A percentile compares a stretch with the other conserved stretches of the same genome.
Evolutionary conservation across 2,329 filamentous ascomycete genomes (phyloP).

Genomic region (Diaporthe ilicicola): DNA sequence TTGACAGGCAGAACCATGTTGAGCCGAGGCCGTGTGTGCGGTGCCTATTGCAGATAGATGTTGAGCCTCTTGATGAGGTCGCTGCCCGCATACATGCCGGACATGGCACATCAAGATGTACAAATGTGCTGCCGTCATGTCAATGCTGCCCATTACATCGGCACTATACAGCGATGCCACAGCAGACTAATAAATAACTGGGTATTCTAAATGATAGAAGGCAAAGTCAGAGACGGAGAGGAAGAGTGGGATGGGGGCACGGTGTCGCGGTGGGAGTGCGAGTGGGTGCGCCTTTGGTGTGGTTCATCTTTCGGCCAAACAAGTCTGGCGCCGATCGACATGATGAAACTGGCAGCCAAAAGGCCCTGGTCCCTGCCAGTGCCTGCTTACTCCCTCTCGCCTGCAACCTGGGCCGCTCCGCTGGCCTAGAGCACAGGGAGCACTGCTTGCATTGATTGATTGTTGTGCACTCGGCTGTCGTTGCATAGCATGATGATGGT

Average conservation of each 20-base stretch:
- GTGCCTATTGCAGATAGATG: background rate
- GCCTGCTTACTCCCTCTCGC: background rate
- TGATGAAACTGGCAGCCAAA: conserved; percentile 24
- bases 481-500: no score
- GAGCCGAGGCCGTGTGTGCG: background rate
- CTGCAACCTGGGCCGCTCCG: background rate
- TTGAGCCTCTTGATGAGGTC: background rate
- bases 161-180: conserved; percentile 17
- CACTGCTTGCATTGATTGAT: background rate
- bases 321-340: conserved; percentile 21
- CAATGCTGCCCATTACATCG: no score
- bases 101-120: background rate
- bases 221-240: background rate
- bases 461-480: background rate
- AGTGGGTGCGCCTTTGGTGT: background rate
- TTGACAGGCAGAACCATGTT: conserved; percentile 2
- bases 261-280: background rate
- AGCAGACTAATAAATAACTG: no score
- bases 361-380: conserved; percentile 6
- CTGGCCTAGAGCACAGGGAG: background rate
- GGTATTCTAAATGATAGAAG: no score
- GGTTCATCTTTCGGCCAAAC: conserved; percentile 27
- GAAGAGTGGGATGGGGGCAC: background rate
- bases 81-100: background rate
- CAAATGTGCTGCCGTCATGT: no score